Evolutionary conservation across 140 eudicot species (phyloP).

Genomic region (Senecio squalidus): DNA sequence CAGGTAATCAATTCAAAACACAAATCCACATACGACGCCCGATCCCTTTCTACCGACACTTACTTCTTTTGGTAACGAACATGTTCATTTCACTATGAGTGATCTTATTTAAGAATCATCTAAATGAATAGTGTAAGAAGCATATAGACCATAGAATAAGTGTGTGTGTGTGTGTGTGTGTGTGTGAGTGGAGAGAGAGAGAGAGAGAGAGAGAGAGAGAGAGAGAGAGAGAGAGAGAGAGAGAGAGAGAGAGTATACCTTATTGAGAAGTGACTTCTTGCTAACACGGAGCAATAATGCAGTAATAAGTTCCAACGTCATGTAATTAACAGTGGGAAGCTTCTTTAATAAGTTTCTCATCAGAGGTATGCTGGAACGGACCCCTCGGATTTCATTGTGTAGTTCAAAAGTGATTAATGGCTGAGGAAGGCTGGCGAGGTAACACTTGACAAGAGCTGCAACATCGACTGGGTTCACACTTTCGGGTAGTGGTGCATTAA

Average conservation of each 20-base stretch:
- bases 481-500: constrained; percentile 77
- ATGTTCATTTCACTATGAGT: too few relatives aligned
- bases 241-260: constrained; percentile 39
- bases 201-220: not conserved
- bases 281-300: constrained; percentile 86
- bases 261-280: constrained; percentile 89
- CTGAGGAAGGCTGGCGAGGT: constrained; percentile 92
- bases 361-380: constrained; percentile 65
- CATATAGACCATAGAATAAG: not conserved
- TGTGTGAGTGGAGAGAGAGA: not conserved
- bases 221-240: constrained; percentile 2
- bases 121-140: not conserved
- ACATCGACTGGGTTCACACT: constrained; percentile 54
- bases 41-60: not conserved
- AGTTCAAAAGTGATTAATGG: constrained; percentile 71
- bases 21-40: too few relatives aligned
- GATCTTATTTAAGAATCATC: too few relatives aligned
- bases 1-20: too few relatives aligned
- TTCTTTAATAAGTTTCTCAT: constrained; percentile 73
- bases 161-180: too few relatives aligned
- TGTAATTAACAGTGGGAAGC: constrained; percentile 87
- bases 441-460: constrained; percentile 82
- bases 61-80: too few relatives aligned
- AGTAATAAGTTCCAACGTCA: constrained; percentile 83
- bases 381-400: constrained; percentile 59